Conservation (phyloP, 805 yeast species). For the Candida piceae region DNA sequence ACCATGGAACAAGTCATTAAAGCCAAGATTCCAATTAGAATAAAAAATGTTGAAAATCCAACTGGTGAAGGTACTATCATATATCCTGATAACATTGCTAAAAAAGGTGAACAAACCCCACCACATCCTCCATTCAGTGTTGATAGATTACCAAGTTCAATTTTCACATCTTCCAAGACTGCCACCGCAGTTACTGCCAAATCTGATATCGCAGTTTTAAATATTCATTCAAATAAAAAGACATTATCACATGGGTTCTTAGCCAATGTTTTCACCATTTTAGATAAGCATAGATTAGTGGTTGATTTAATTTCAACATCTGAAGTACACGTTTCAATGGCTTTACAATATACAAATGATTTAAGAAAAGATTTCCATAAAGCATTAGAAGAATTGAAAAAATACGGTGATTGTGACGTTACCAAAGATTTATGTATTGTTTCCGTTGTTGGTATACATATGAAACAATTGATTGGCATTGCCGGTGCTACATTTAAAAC, state of each 20-base stretch:
- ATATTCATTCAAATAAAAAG: slow-evolving; percentile 90
- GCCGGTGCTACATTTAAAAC: slow-evolving; percentile 97
- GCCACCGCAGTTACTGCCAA: slow-evolving; percentile 97
- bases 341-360: slow-evolving; percentile 75
- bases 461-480: slow-evolving; percentile 94
- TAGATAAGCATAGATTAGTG: slow-evolving; percentile 79
- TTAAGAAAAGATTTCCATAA: slow-evolving; percentile 47
- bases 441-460: slow-evolving; percentile 92
- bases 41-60: slow-evolving; percentile 94
- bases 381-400: slow-evolving; percentile 74
- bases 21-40: slow-evolving; percentile 94
- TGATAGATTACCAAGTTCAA: slow-evolving; percentile 38
- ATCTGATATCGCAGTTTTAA: slow-evolving; percentile 84
- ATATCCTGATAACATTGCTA: slow-evolving; percentile 84
- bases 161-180: slow-evolving; percentile 49
- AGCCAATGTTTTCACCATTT: slow-evolving; percentile 81
- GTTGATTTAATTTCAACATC: slow-evolving; percentile 96
- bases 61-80: slow-evolving; percentile 89
- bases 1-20: slow-evolving; percentile 98
- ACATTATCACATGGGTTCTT: slow-evolving; percentile 91
- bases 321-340: slow-evolving; percentile 98
- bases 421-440: slow-evolving; percentile 86
- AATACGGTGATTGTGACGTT: slow-evolving; percentile 84
- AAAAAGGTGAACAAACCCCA: slow-evolving; percentile 85
- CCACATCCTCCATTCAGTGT: slow-evolving; percentile 89